Conservation (phyloP, 2,329 filamentous ascomycete genomes). For the Alternaria incomplexa region DNA sequence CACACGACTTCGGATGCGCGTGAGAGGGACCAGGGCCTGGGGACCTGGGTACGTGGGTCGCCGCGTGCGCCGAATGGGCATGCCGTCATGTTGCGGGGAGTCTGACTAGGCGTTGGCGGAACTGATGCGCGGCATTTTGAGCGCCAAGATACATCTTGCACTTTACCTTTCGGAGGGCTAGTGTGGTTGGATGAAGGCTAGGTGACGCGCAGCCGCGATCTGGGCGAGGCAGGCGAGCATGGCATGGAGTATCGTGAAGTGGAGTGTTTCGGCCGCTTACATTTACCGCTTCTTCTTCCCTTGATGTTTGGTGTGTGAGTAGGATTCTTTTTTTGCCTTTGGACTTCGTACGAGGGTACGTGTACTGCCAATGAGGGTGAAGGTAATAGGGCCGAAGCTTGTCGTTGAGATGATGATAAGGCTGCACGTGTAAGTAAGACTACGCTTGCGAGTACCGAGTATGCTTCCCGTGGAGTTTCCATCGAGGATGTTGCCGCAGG, state of each 20-base stretch:
- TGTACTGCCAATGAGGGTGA: not conserved
- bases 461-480: not conserved
- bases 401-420: not conserved
- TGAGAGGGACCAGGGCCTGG: conserved; percentile 12
- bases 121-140: conserved; percentile 31
- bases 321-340: not conserved
- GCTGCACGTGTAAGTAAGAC: not conserved
- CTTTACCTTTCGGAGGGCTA: not conserved
- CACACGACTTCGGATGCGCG: conserved; percentile 31
- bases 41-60: conserved; percentile 2
- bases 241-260: not conserved
- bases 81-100: conserved; percentile 38
- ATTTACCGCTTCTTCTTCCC: conserved; percentile 14
- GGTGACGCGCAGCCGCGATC: conserved; percentile 1
- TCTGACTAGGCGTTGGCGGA: conserved; percentile 21
- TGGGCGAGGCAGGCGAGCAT: not conserved
- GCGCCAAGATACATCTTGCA: conserved; percentile 10
- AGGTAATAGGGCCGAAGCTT: not conserved
- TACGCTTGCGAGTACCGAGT: not conserved
- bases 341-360: not conserved
- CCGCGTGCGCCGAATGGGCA: conserved; percentile 17
- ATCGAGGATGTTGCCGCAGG: not conserved
- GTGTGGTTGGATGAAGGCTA: not conserved
- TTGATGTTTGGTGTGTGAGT: not conserved
- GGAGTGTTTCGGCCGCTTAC: conserved; percentile 3